A percentile compares a stretch with the other conserved stretches of the same genome.
Evolutionary conservation across 164 flowering plant species (phyloP).

Genomic region (Macadamia integrifolia): DNA sequence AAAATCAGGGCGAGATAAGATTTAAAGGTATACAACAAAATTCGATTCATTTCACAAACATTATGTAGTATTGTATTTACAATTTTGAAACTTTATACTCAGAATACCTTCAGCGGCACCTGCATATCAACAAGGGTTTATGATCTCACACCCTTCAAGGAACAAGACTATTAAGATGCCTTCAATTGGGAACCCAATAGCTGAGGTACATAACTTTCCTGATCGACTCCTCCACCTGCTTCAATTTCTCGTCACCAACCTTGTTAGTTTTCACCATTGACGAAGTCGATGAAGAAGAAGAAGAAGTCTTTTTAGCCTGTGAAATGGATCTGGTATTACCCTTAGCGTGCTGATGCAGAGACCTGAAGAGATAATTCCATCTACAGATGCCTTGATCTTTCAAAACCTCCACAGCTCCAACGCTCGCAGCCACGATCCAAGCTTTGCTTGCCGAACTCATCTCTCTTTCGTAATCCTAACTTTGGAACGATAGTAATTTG

Average conservation of each 20-base stretch:
- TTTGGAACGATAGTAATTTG: too few species aligned
- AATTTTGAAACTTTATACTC: too few species aligned
- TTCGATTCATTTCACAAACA: too few species aligned
- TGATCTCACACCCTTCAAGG: too few species aligned
- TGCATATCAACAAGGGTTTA: not conserved
- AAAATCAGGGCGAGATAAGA: too few species aligned
- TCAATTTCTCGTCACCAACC: not conserved
- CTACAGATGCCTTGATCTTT: conserved; percentile 56
- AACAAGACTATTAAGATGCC: too few species aligned
- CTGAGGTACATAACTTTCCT: conserved; percentile 23
- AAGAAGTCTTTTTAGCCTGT: conserved; percentile 1
- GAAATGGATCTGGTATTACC: not conserved
- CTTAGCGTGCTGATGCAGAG: not conserved
- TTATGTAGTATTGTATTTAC: too few species aligned
- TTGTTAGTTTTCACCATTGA: not conserved
- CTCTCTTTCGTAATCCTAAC: not conserved
- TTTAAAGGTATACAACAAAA: too few species aligned
- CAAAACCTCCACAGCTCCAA: conserved; percentile 47
- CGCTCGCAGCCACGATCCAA: conserved; percentile 39
- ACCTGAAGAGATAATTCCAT: conserved; percentile 34
- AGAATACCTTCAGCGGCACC: too few species aligned
- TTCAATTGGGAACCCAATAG: conserved; percentile 15
- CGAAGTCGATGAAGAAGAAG: not conserved
- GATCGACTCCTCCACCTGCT: conserved; percentile 15
- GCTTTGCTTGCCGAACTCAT: conserved; percentile 28